Evolutionary conservation across 148 eudicot genomes (phyloP).

Genomic region (Camellia sinensis): DNA sequence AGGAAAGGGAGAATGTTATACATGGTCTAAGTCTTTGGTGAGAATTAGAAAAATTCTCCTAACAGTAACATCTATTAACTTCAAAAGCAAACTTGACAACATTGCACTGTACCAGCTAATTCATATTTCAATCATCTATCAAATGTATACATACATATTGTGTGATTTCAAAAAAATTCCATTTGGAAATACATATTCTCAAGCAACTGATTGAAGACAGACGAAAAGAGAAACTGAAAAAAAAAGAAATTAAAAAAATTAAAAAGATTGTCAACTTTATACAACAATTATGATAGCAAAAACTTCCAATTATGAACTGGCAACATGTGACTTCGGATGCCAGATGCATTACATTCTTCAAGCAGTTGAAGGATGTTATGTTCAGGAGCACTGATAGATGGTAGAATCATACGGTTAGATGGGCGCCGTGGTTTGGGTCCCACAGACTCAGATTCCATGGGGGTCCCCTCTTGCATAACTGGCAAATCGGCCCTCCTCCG

Average conservation of each 20-base stretch:
- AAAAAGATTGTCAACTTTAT: background rate
- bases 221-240: background rate
- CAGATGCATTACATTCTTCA: conserved; percentile 58
- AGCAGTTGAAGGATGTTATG: conserved; percentile 68
- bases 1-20: too few relatives aligned
- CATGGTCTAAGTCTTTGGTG: too few relatives aligned
- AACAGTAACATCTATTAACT: too few relatives aligned
- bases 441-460: conserved; percentile 32
- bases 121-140: too few relatives aligned
- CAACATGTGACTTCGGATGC: conserved; percentile 13
- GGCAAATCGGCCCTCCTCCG: conserved; percentile 61
- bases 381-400: conserved; percentile 91
- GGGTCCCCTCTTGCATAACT: conserved; percentile 44
- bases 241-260: too few relatives aligned
- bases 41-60: too few relatives aligned
- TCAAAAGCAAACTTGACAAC: too few relatives aligned
- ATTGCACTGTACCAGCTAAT: too few relatives aligned
- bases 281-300: background rate
- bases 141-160: too few relatives aligned
- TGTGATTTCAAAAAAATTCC: too few relatives aligned
- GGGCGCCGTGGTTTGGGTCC: conserved; percentile 22
- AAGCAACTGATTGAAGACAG: background rate
- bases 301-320: background rate
- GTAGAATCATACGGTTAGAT: conserved; percentile 57
- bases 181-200: too few relatives aligned